Base-by-base conservation (phyloP, 2,329 filamentous ascomycete species). In the Acephala macrosclerotiorum region DNA sequence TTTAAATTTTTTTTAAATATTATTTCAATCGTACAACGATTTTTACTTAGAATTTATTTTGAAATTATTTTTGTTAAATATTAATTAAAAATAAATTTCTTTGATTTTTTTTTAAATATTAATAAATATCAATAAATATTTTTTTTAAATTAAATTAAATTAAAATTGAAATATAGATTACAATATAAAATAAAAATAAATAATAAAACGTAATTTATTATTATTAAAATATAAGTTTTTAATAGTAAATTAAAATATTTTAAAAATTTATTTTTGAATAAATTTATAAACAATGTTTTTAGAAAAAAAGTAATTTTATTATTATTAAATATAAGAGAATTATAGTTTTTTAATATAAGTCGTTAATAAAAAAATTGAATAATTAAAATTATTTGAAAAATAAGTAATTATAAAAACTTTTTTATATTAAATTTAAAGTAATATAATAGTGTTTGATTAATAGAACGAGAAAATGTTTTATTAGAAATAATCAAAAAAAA, bases 21-120 rank as follows among this genome's bases (percentile, higher is more conserved):
- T 74, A 65, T 70, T 75, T 74, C 74, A 76, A 51, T 77, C 75
- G 65, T 75, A 77, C 5, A 74, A 74, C 16, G 75, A 70, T n/a
- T 70, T 70, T 3, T 68, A 66, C 66, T 73, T 74, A 68, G 71
- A 71, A 40, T 76, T 75, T 35, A 68, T 64, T 64, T 75, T 77
- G 9, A 77, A 61, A 55, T 77, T 73, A 26, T 49, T 47, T 61
- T 68, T 72, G 8, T 73, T 68, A 18, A 70, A 70, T 9, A 72
- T 76, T 26, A 77, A 64, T 72, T 71, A 72, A 57, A 71, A 69
- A 51, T 77, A 76, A 60, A 73, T 67, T 9, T n/a, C 42, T 60
- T 76, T 73, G n/a, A 74, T 69, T 62, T 77, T 74, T 66, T 75
- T 76, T 74, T 77, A 53, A 62, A 16, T 29, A 16, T 22, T 22